Conservation (phyloP, 768 basidiomycete species). For the Pholiota microspora region DNA sequence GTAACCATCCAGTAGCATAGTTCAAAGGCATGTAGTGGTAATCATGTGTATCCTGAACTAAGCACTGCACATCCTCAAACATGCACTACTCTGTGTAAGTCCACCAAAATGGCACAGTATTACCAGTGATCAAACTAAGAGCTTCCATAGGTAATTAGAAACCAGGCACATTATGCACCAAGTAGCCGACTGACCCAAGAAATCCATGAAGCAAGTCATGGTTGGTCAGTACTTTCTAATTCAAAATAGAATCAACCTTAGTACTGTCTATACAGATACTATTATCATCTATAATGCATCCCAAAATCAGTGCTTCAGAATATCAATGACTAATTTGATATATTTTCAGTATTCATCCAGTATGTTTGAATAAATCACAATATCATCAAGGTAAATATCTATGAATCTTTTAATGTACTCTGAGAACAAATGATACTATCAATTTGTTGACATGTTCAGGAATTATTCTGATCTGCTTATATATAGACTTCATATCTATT, state of each 20-base stretch:
- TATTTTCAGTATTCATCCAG: not conserved
- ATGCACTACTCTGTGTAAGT: conserved; percentile 20
- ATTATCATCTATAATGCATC: conserved; percentile 22
- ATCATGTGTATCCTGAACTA: conserved; percentile 13
- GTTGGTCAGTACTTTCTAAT: conserved; percentile 28
- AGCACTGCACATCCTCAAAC: conserved; percentile 29
- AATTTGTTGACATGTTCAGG: conserved; percentile 11
- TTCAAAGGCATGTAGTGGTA: conserved; percentile 17
- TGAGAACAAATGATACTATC: conserved; percentile 33
- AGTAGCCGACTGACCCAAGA: conserved; percentile 15
- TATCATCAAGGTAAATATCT: conserved; percentile 26
- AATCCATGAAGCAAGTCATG: conserved; percentile 29
- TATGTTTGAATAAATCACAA: not conserved
- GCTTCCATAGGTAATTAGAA: conserved; percentile 37
- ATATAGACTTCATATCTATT: conserved; percentile 3
- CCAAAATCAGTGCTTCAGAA: conserved; percentile 17
- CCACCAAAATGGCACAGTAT: conserved; percentile 18
- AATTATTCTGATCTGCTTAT: conserved; percentile 5
- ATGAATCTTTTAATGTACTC: conserved; percentile 31
- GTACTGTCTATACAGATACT: conserved; percentile 37
- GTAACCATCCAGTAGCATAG: conserved; percentile 21
- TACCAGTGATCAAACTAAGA: conserved; percentile 22
- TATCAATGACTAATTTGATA: not conserved
- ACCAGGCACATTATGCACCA: conserved; percentile 26
- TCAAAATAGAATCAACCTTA: conserved; percentile 34